Conservation (phyloP, 2,329 filamentous ascomycete species). For the Botryotinia calthae region DNA sequence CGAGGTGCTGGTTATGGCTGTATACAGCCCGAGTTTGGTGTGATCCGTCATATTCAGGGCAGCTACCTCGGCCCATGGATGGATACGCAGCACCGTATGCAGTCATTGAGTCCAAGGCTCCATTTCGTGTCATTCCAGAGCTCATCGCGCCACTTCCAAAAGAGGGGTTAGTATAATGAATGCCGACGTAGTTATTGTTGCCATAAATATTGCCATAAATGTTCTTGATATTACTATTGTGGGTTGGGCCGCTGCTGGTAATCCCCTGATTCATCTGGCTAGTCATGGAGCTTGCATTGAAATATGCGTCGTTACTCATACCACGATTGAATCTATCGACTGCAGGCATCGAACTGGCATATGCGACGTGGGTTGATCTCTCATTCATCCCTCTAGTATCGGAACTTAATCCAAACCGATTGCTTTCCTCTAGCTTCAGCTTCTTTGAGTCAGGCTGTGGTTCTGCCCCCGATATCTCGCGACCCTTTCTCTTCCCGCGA, state of each 20-base stretch:
- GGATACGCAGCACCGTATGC: rapidly evolving
- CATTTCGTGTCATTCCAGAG: not conserved
- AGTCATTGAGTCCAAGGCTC: not conserved
- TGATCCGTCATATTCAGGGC: rapidly evolving
- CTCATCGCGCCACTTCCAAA: not conserved
- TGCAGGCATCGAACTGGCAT: not conserved
- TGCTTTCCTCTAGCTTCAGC: not conserved
- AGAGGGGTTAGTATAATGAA: not conserved
- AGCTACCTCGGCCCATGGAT: not conserved
- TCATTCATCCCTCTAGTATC: no score
- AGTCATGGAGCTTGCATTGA: not conserved
- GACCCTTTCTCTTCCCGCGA: not conserved
- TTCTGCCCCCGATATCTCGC: not conserved
- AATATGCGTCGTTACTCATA: not conserved
- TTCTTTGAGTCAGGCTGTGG: not conserved
- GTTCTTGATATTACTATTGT: not conserved
- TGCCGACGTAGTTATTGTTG: rapidly evolving
- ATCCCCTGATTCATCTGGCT: not conserved
- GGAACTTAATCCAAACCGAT: not conserved
- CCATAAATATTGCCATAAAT: not conserved
- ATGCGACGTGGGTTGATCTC: rapidly evolving
- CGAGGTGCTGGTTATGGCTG: not conserved
- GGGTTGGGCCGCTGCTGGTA: not conserved
- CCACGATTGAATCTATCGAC: not conserved
- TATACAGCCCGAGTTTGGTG: not conserved